Percentiles rank a stretch among this genome's conserved stretches.
phyloP scores from a whole-genome alignment of 305 asterid genomes.

The Fraxinus xanthoxyloides region DNA sequence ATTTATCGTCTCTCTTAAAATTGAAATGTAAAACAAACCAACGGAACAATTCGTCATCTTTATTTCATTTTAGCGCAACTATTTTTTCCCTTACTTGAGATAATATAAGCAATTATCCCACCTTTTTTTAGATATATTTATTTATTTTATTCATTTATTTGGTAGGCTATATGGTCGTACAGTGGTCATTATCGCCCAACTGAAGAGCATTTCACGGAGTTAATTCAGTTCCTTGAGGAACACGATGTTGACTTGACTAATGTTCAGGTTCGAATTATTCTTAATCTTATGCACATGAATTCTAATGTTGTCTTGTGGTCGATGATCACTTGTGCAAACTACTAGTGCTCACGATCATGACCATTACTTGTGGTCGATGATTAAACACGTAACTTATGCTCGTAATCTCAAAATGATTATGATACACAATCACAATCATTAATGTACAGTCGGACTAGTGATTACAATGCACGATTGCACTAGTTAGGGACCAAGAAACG shows the following conservation, averaged over 20 bases:
- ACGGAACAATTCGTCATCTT: neutral
- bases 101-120: neutral
- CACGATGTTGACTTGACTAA: conserved; percentile 33
- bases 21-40: neutral
- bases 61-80: neutral
- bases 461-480: neutral
- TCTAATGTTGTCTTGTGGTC: neutral
- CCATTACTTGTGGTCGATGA: neutral
- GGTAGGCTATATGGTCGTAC: conserved; percentile 48
- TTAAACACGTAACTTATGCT: neutral
- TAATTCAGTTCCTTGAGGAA: conserved; percentile 39
- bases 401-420: no score
- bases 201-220: conserved; percentile 40
- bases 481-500: neutral
- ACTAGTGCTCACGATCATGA: neutral
- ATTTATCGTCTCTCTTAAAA: neutral
- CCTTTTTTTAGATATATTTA: neutral
- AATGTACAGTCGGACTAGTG: neutral
- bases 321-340: neutral
- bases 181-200: conserved; percentile 54
- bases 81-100: neutral
- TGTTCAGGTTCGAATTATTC: conserved; percentile 35
- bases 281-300: neutral
- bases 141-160: neutral
- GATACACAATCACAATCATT: neutral